A percentile compares a stretch with the other conserved stretches of the same genome.
Conservation (phyloP, 352 stramenopile genomes). For the Phytophthora foliorum region DNA sequence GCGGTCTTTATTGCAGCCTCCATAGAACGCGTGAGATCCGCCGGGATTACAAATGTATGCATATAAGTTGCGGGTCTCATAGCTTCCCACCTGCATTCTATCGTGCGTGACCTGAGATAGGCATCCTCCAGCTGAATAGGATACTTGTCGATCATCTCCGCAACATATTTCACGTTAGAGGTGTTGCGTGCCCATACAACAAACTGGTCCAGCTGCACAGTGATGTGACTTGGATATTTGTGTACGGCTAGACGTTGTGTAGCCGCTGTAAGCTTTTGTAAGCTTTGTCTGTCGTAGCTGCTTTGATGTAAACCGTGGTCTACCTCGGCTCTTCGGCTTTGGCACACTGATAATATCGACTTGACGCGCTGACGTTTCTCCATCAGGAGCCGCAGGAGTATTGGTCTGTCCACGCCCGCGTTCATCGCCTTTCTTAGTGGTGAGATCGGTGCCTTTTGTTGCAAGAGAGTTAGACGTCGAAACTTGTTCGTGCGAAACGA, state of each 20-base stretch:
- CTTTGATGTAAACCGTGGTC: background rate
- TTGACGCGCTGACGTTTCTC: too few relatives aligned
- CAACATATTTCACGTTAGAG: constrained; percentile 6
- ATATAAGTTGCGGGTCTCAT: background rate
- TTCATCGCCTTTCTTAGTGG: too few relatives aligned
- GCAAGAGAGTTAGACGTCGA: too few relatives aligned
- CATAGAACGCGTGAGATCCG: constrained; percentile 7
- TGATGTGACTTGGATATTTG: background rate
- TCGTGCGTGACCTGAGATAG: background rate
- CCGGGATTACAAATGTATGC: constrained; percentile 14
- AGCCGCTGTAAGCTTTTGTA: too few relatives aligned
- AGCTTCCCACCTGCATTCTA: constrained; percentile 8
- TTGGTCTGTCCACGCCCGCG: too few relatives aligned
- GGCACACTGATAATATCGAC: background rate
- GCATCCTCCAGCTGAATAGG: constrained; percentile 8
- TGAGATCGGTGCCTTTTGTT: too few relatives aligned
- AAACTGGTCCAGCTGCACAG: background rate
- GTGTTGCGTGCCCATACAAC: background rate
- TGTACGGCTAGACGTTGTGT: background rate
- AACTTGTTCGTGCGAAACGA: too few relatives aligned
- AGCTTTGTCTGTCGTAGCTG: background rate
- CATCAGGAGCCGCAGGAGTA: too few relatives aligned
- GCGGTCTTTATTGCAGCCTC: constrained; percentile 1
- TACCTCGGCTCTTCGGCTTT: background rate
- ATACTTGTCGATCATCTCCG: constrained; percentile 14